Conservation (phyloP, 2,329 filamentous ascomycete genomes). For the Claviceps africana region DNA sequence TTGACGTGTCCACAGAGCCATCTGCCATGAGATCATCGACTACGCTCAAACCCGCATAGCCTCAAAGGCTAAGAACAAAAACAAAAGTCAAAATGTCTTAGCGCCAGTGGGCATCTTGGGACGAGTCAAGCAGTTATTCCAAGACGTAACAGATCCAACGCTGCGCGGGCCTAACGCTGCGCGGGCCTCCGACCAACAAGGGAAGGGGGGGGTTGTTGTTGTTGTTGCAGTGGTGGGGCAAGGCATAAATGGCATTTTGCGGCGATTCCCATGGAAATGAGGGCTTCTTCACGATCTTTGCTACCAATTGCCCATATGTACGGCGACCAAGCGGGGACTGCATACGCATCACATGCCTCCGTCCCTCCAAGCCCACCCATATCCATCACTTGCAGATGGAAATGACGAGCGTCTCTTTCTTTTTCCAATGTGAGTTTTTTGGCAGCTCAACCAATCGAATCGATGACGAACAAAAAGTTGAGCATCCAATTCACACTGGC, state of each 20-base stretch:
- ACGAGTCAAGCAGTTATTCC: background rate
- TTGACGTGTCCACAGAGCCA: background rate
- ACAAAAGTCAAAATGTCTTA: background rate
- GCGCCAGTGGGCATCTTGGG: background rate
- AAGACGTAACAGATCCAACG: background rate
- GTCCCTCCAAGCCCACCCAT: background rate
- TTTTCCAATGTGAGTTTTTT: too few relatives aligned
- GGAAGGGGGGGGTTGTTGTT: too few relatives aligned
- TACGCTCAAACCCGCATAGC: background rate
- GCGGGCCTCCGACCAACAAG: background rate
- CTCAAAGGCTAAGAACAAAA: background rate
- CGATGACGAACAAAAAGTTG: too few relatives aligned
- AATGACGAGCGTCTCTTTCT: too few relatives aligned
- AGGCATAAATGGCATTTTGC: background rate
- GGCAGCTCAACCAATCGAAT: background rate
- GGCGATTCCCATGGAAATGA: background rate
- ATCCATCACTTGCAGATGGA: background rate
- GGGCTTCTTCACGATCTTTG: background rate
- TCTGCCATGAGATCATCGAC: constrained; percentile 4
- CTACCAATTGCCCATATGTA: background rate
- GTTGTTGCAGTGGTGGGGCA: background rate
- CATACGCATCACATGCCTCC: too few relatives aligned
- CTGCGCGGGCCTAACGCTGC: background rate
- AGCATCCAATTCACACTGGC: background rate
- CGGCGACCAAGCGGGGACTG: too few relatives aligned